A percentile compares a stretch with the other conserved stretches of the same genome.
Evolutionary conservation across 768 basidiomycete species (phyloP).

Genomic region (Trametes cingulata): DNA sequence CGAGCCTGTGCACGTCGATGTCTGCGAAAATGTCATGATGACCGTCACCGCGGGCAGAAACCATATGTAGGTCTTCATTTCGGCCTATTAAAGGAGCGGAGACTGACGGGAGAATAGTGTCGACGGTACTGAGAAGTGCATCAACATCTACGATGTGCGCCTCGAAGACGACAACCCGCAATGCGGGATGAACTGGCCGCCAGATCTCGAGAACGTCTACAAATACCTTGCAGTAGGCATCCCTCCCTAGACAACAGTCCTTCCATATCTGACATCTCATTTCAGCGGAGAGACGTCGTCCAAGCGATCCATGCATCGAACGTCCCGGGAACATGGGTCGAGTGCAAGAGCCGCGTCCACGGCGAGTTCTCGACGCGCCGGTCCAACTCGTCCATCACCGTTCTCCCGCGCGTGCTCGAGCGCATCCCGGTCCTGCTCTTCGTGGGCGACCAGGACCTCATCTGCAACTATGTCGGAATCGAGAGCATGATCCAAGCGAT

Average conservation of each 20-base stretch:
- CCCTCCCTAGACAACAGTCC: no score
- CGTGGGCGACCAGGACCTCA: slow-evolving; percentile 93
- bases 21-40: slow-evolving; percentile 63
- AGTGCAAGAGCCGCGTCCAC: slow-evolving; percentile 76
- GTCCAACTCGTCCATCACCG: slow-evolving; percentile 68
- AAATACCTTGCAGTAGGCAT: slow-evolving; percentile 75
- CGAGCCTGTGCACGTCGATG: slow-evolving; percentile 54
- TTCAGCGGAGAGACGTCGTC: slow-evolving; percentile 79
- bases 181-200: slow-evolving; percentile 99
- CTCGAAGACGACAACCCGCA: slow-evolving; percentile 81
- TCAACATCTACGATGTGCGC: slow-evolving; percentile 95
- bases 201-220: slow-evolving; percentile 74
- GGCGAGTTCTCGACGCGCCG: slow-evolving; percentile 53
- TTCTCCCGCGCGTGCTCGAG: slow-evolving; percentile 78
- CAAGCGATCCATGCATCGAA: slow-evolving; percentile 76
- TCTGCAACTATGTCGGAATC: slow-evolving; percentile 93
- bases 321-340: slow-evolving; percentile 82
- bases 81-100: slow-evolving; percentile 24
- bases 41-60: slow-evolving; percentile 42
- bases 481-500: slow-evolving; percentile 82
- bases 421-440: slow-evolving; percentile 87
- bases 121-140: slow-evolving; percentile 71
- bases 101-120: slow-evolving; percentile 48
- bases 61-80: slow-evolving; percentile 11
- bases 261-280: not conserved